Conservation (phyloP, 768 basidiomycete species). For the Sarcomyxa edulis region DNA sequence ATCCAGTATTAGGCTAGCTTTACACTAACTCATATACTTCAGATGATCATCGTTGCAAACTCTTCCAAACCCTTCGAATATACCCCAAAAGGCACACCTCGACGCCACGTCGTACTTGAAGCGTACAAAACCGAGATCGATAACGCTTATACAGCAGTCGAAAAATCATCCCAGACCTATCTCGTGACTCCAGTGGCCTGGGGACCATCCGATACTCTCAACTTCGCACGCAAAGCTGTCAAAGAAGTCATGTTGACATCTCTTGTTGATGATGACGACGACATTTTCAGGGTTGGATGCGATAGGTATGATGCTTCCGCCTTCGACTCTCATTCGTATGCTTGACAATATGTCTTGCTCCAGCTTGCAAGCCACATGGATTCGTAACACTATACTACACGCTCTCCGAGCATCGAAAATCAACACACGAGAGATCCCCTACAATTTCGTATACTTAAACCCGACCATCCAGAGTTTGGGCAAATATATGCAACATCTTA, state of each 20-base stretch:
- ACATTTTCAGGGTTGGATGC: conserved; percentile 35
- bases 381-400: conserved; percentile 31
- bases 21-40: neutral
- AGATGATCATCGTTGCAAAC: conserved; percentile 36
- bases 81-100: conserved; percentile 21
- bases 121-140: conserved; percentile 36
- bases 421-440: conserved; percentile 14
- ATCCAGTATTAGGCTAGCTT: neutral
- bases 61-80: conserved; percentile 29
- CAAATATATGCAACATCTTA: neutral
- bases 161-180: conserved; percentile 22
- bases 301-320: conserved; percentile 25
- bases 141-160: conserved; percentile 25
- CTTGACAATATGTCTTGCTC: neutral
- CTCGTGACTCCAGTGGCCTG: conserved; percentile 19
- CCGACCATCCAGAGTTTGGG: conserved; percentile 21
- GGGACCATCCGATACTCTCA: conserved; percentile 13
- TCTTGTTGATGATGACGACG: conserved; percentile 23
- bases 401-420: conserved; percentile 21
- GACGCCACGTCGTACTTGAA: conserved; percentile 30
- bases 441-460: conserved; percentile 29
- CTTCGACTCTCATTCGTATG: neutral
- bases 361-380: conserved; percentile 35
- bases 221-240: conserved; percentile 28
- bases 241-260: conserved; percentile 20